These are phyloP conservation scores for Dictyostelium intermedium DNA, from an alignment of 78 protist species.

Conservation along the genomic window DNA sequence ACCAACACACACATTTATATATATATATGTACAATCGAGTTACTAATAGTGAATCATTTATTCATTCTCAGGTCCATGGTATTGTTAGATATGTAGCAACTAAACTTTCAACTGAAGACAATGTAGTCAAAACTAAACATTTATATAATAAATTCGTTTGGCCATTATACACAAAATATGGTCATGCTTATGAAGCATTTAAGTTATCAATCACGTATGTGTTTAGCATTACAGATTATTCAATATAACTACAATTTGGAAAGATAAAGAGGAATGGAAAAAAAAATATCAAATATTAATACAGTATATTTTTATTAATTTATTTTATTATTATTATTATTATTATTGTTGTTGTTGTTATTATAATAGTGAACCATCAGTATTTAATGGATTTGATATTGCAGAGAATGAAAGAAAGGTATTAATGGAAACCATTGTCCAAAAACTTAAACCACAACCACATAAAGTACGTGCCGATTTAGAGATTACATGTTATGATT, in stretches of 20 bases:
- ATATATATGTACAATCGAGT: background rate
- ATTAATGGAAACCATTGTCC: constrained; percentile 83
- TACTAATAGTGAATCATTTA: too few species aligned
- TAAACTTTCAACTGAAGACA: constrained; percentile 42
- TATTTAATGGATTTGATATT: constrained; percentile 71
- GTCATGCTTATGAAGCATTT: constrained; percentile 97
- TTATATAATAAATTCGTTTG: constrained; percentile 88
- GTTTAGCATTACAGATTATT: background rate
- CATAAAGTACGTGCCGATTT: constrained; percentile 79
- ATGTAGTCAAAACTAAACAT: constrained; percentile 41
- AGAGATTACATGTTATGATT: constrained; percentile 91
- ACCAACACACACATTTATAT: background rate
- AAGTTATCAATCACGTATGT: constrained; percentile 83
- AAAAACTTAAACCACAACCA: constrained; percentile 93
- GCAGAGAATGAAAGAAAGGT: constrained; percentile 6
- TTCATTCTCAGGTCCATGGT: constrained; percentile 83
- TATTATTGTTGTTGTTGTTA: background rate
- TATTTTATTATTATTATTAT: background rate
- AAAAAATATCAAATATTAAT: background rate
- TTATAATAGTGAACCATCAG: constrained; percentile 44
- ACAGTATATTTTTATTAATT: too few species aligned
- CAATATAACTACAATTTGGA: too few species aligned
- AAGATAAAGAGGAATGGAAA: background rate
- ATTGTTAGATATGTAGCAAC: constrained; percentile 94
- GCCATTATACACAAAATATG: constrained; percentile 91